phyloP scores from a whole-genome alignment of 805 yeast genomes.

The Ogataea methanolica region DNA sequence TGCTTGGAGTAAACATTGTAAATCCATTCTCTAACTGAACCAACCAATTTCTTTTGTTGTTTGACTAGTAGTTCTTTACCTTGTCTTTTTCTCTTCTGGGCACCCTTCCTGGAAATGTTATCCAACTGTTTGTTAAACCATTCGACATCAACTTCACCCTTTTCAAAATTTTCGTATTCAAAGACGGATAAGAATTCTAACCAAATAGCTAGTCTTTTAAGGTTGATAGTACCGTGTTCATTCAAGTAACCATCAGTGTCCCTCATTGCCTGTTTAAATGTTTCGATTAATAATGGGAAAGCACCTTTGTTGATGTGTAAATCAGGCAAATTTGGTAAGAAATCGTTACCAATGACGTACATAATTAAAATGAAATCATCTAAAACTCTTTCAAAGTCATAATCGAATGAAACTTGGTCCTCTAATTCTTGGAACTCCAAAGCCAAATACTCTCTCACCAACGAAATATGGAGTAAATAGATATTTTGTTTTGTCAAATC shows the following conservation, averaged over 20 bases:
- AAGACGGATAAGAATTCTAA: constrained; percentile 69
- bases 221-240: constrained; percentile 75
- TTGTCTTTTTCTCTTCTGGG: constrained; percentile 56
- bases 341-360: constrained; percentile 97
- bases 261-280: constrained; percentile 77
- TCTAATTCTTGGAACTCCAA: constrained; percentile 75
- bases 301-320: constrained; percentile 93
- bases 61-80: constrained; percentile 64
- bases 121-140: constrained; percentile 89
- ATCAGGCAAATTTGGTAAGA: constrained; percentile 94
- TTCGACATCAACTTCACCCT: constrained; percentile 74
- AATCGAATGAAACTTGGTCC: constrained; percentile 58
- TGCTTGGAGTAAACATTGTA: constrained; percentile 24
- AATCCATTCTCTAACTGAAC: constrained; percentile 50
- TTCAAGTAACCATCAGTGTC: constrained; percentile 80
- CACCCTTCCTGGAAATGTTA: constrained; percentile 69
- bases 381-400: constrained; percentile 80
- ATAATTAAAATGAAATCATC: constrained; percentile 91
- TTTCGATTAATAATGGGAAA: constrained; percentile 82
- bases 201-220: constrained; percentile 70
- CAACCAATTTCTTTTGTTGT: constrained; percentile 72
- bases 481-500: constrained; percentile 76
- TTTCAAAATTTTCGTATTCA: constrained; percentile 84
- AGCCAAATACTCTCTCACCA: constrained; percentile 86
- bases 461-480: constrained; percentile 74